Base-by-base conservation (phyloP, 169 alveolate species). In the Plasmodium inui region DNA sequence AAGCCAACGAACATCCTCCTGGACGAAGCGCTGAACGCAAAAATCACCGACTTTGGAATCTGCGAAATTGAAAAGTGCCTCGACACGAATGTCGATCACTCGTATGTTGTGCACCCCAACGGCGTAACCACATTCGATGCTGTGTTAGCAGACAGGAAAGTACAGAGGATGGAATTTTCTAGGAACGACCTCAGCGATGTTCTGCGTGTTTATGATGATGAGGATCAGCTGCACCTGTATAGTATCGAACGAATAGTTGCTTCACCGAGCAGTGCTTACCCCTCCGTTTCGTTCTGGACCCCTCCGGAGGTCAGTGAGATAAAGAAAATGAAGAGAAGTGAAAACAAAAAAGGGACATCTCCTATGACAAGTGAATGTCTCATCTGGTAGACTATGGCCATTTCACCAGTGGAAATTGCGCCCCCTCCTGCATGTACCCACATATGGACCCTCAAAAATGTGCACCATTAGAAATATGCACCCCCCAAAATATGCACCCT, bases 1-100 rank as follows among this genome's bases (percentile, higher is more conserved):
- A 92, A 92, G 12, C 95, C 95, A 12, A 84, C 95, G 14, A 92
- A 92, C 61, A 50, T 92, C 44, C 84, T 92, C 30, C 92, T 92
- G 14, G 95, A 92, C 61, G 92, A 81, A 28, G 79, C 93, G 55
- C 55, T 92, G 28, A 83, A 92, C 67, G 95, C 93, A 32, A 92
- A 92, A 28, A 37, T 92, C 37, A 57, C 93, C 4, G 95, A 92
- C 71, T 92, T 92, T 82, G 92, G 95, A 8, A 80, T 92, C 28
- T 14, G 34, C 32, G 82, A 92, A 53, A 92, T 92, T 26, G 95
- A 92, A 82, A 32, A 85, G 73, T 92, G 95, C 28, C 86, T 92
- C 8, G 94, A 88, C 44, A 88, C 57, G 50, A 78, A 88, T 78
- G 76, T 88, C n/a, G 89, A 76, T 37, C 82, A 78, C 82, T 76